Evolutionary conservation across 352 stramenopile species (phyloP).

Genomic region (Peronospora destructor): DNA sequence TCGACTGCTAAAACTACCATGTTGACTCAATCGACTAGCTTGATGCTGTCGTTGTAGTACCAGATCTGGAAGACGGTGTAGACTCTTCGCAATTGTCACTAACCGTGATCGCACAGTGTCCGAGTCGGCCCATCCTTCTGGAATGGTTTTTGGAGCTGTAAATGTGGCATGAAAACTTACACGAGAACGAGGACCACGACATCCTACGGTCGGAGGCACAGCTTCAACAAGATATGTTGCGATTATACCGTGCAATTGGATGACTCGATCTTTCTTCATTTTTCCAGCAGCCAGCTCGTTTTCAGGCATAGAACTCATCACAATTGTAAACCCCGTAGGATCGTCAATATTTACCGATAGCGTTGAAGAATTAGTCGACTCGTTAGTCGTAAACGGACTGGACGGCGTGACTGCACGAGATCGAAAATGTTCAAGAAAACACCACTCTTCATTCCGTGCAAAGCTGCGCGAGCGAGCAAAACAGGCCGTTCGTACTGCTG

Average conservation of each 20-base stretch:
- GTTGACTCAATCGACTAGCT: slow-evolving; percentile 3
- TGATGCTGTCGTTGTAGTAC: slow-evolving; percentile 21
- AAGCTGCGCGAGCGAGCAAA: slow-evolving; percentile 34
- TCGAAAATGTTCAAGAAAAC: slow-evolving; percentile 38
- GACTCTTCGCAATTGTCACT: slow-evolving; percentile 21
- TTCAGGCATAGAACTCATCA: slow-evolving; percentile 25
- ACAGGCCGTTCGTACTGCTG: slow-evolving; percentile 36
- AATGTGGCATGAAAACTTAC: slow-evolving; percentile 41
- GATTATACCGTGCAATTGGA: slow-evolving; percentile 37
- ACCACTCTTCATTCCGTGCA: slow-evolving; percentile 41
- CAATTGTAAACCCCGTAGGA: slow-evolving; percentile 27
- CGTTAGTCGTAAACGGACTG: slow-evolving; percentile 6
- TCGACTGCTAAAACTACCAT: slow-evolving; percentile 10
- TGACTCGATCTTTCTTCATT: slow-evolving; percentile 23
- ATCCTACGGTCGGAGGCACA: slow-evolving; percentile 13
- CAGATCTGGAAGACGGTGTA: slow-evolving; percentile 29
- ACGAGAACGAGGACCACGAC: slow-evolving; percentile 20
- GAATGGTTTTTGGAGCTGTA: slow-evolving; percentile 8
- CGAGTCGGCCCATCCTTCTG: slow-evolving; percentile 19
- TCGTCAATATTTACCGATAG: slow-evolving; percentile 15
- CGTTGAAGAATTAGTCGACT: slow-evolving; percentile 12
- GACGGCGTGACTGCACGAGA: slow-evolving; percentile 2
- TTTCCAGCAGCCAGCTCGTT: slow-evolving; percentile 29
- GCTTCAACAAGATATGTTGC: slow-evolving; percentile 33
- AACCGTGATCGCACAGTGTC: slow-evolving; percentile 24